These are phyloP conservation scores for Annulohypoxylon truncatum DNA, from an alignment of 2,329 filamentous ascomycete genomes.

Conservation along the genomic window DNA sequence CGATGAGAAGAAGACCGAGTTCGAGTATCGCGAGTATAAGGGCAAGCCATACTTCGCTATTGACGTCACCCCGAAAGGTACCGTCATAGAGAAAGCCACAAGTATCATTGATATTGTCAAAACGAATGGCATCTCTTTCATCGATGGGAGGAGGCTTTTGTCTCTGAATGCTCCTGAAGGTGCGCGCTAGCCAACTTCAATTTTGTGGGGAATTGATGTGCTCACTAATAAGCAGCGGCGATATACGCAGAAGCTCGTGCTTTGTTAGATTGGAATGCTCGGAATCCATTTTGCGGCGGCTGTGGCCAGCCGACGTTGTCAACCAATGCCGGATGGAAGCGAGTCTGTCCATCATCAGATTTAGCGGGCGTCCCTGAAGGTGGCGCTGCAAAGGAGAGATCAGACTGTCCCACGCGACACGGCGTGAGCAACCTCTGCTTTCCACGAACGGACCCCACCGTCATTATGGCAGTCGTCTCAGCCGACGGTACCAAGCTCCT, in stretches of 20 bases:
- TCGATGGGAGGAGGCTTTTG: constrained; percentile 65
- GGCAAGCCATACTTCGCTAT: constrained; percentile 90
- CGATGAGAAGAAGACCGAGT: constrained; percentile 69
- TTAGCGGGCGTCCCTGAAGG: constrained; percentile 57
- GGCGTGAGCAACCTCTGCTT: constrained; percentile 92
- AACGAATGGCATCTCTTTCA: constrained; percentile 71
- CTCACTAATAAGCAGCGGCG: constrained; percentile 68
- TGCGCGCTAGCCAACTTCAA: constrained; percentile 42
- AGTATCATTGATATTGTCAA: constrained; percentile 69
- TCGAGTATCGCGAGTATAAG: constrained; percentile 75
- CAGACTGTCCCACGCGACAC: constrained; percentile 81
- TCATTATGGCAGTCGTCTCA: constrained; percentile 93
- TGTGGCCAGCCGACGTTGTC: constrained; percentile 87
- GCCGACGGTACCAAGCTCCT: constrained; percentile 81
- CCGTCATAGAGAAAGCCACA: constrained; percentile 70
- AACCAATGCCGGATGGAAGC: constrained; percentile 82
- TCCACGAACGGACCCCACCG: constrained; percentile 91
- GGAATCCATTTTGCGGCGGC: constrained; percentile 90
- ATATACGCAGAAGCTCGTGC: constrained; percentile 91
- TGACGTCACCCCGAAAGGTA: constrained; percentile 81
- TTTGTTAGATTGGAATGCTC: constrained; percentile 91
- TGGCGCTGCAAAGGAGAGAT: constrained; percentile 63
- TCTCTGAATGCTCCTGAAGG: constrained; percentile 61
- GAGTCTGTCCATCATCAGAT: constrained; percentile 80
- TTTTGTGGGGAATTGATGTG: not conserved